Evolutionary conservation across 2,329 filamentous ascomycete genomes (phyloP), one percentile per base, ranked within the genome.

Genomic region (Sporothrix inflata): DNA sequence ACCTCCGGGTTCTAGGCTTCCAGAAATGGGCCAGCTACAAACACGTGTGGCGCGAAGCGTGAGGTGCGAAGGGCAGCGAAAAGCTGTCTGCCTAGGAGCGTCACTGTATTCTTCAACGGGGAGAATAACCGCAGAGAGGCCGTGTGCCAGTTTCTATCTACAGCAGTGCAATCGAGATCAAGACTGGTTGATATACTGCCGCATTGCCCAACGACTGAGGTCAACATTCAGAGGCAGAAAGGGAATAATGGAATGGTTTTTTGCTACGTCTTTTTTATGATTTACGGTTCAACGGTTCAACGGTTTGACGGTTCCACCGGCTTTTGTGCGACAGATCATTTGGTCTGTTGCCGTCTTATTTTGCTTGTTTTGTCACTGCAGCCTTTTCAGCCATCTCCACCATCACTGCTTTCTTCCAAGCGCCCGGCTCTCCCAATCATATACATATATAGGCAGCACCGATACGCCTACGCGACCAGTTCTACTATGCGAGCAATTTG

Each of bases 11-110:
- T 30, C 6, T 19, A 66, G 60, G 47, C 30, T 38, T 72, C 70
- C 61, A 89, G 73, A 86, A 86, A 78, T 90, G 87, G 88, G 86
- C 87, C 63, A 81, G 80, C 75, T 90, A 90, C 76, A 83, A 80
- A 78, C 87, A 89, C 71, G 79, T 86, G 21, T 89, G 86, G 87
- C 83, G 82, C 72, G 79, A 83, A 76, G 63, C 67, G 7, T 74
- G 68, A 72, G n/a, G 27, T 34, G 7, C 19, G n/a, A 49, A n/a
- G 19, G 47, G 47, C 16, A 9, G 47, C 47, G 19, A 16, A 8
- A 21, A 19, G 19, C n/a, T 49, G 7, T 49, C 47, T 49, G 8
- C 6, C 19, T 21, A 49, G 47, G 19, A 49, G 47, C 16, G 5
- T n/a, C 47, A 21, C 47, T 21, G 6, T 21, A 9, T 49, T 49